These are phyloP conservation scores for Pseudogymnoascus sp. DNA, from an alignment of 2,329 filamentous ascomycete species.

Conservation along the genomic window DNA sequence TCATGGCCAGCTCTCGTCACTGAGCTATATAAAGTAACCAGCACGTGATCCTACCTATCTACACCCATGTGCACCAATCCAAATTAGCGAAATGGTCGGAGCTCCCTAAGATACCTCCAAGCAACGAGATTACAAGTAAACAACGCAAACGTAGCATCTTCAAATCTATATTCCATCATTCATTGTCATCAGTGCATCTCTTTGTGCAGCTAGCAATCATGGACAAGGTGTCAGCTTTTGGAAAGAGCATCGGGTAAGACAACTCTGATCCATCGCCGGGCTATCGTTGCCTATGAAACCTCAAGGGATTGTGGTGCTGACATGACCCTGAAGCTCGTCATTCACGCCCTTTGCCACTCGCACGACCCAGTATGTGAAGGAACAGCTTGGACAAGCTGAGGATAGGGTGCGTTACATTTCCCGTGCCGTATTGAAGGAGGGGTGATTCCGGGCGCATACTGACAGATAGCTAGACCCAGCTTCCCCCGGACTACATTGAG, in stretches of 20 bases:
- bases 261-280: slow-evolving; percentile 15
- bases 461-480: slow-evolving; percentile 61
- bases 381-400: slow-evolving; percentile 89
- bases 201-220: slow-evolving; percentile 33
- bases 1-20: neutral
- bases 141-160: slow-evolving; percentile 2
- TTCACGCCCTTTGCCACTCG: slow-evolving; percentile 90
- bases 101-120: slow-evolving; percentile 1
- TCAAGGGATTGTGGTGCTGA: slow-evolving; percentile 24
- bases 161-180: slow-evolving; percentile 4
- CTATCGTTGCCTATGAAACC: slow-evolving; percentile 20
- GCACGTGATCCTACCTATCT: neutral
- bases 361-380: slow-evolving; percentile 95
- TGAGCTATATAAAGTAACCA: neutral
- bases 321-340: slow-evolving; percentile 60
- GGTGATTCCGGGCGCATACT: slow-evolving; percentile 12
- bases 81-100: slow-evolving; percentile 9
- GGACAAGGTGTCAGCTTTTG: slow-evolving; percentile 63
- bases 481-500: slow-evolving; percentile 95
- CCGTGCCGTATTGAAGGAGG: slow-evolving; percentile 4
- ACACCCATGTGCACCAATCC: slow-evolving; percentile 8
- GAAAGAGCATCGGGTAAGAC: slow-evolving; percentile 60
- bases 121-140: slow-evolving; percentile 5
- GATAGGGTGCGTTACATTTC: slow-evolving; percentile 60
- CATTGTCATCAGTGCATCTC: neutral